These are phyloP conservation scores for Kurtzmaniella natalensis DNA, from an alignment of 1,139 yeast species.

Conservation along the genomic window DNA sequence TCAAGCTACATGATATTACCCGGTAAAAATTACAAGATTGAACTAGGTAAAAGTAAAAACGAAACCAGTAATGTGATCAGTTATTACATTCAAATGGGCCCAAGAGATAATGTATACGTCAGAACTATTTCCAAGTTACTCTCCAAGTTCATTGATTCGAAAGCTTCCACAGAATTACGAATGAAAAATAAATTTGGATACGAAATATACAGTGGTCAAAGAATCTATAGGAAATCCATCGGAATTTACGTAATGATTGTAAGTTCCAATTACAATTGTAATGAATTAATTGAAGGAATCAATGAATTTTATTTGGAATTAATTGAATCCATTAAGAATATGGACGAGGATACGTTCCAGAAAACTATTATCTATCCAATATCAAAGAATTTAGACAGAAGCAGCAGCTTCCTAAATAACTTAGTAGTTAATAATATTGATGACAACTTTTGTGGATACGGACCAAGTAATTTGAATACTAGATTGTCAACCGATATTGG, in stretches of 20 bases:
- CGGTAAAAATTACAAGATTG: conserved; percentile 29
- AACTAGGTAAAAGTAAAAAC: conserved; percentile 19
- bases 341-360: conserved; percentile 30
- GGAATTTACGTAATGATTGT: conserved; percentile 54
- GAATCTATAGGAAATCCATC: conserved; percentile 45
- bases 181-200: conserved; percentile 43
- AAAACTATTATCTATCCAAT: conserved; percentile 31
- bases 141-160: conserved; percentile 37
- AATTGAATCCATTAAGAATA: conserved; percentile 18
- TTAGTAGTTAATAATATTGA: conserved; percentile 14
- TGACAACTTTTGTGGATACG: conserved; percentile 14
- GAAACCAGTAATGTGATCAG: conserved; percentile 50
- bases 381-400: conserved; percentile 18
- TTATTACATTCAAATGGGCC: conserved; percentile 54
- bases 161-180: conserved; percentile 44
- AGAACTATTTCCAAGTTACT: conserved; percentile 41
- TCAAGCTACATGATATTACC: conserved; percentile 31
- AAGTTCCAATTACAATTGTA: conserved; percentile 39
- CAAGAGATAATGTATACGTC: conserved; percentile 25
- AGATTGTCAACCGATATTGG: conserved; percentile 13
- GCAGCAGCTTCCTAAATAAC: too few species aligned
- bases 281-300: conserved; percentile 35
- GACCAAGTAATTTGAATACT: conserved; percentile 26
- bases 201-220: conserved; percentile 49
- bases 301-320: conserved; percentile 42